These are phyloP conservation scores for Limtongia smithiae DNA, from an alignment of 805 yeast species.

Conservation along the genomic window DNA sequence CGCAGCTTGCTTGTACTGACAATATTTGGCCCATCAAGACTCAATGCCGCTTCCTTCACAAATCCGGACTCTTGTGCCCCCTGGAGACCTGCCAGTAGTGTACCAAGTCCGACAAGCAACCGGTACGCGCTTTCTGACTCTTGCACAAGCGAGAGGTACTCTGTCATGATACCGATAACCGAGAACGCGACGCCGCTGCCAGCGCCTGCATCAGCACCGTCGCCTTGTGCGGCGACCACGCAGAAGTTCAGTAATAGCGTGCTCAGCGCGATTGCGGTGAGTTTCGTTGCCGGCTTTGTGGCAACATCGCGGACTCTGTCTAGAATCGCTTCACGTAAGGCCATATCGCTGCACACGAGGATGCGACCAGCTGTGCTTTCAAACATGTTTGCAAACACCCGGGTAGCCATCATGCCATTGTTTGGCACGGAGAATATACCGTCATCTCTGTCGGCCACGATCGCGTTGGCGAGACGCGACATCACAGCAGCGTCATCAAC, in stretches of 20 bases:
- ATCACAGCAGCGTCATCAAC: conserved; percentile 38
- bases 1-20: conserved; percentile 7
- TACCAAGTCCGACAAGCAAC: conserved; percentile 59
- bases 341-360: conserved; percentile 20
- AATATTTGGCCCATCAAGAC: conserved; percentile 14
- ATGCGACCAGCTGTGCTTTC: conserved; percentile 34
- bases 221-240: conserved; percentile 43
- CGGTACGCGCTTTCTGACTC: conserved; percentile 70
- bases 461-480: conserved; percentile 30
- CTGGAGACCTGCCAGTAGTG: conserved; percentile 42
- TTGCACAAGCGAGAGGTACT: conserved; percentile 36
- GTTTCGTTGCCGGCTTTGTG: conserved; percentile 3
- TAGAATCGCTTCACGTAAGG: conserved; percentile 12
- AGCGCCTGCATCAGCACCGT: conserved; percentile 33
- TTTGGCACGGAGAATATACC: conserved; percentile 35
- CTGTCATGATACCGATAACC: conserved; percentile 35
- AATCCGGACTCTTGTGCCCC: conserved; percentile 7
- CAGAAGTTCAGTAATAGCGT: conserved; percentile 39
- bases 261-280: conserved; percentile 22
- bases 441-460: conserved; percentile 30
- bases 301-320: conserved; percentile 14
- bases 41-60: conserved; percentile 18
- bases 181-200: conserved; percentile 33
- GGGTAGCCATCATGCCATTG: conserved; percentile 53
- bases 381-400: conserved; percentile 57